A percentile compares a stretch with the other conserved stretches of the same genome.
phyloP scores from a whole-genome alignment of 345 rosid species.

The Litchi chinensis region DNA sequence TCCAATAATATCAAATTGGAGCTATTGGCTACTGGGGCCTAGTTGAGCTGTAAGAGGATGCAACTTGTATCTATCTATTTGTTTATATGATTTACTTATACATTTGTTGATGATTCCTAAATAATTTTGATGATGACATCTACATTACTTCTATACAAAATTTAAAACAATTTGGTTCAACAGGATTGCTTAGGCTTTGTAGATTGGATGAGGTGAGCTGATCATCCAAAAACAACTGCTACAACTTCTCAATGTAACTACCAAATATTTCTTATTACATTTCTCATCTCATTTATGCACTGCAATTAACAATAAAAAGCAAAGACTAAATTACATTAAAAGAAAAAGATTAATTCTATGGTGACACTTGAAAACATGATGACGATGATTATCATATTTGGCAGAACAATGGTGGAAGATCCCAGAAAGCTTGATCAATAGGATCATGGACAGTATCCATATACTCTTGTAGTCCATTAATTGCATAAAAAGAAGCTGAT shows the following conservation, averaged over 20 bases:
- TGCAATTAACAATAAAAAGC: background rate
- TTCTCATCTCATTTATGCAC: background rate
- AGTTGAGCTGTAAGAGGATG: conserved; percentile 3
- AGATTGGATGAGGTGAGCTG: conserved; percentile 13
- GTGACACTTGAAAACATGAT: background rate
- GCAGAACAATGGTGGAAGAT: conserved; percentile 58
- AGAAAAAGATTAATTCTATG: background rate
- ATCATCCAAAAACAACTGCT: conserved; percentile 4
- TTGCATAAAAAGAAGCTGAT: conserved; percentile 70
- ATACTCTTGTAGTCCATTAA: conserved; percentile 69
- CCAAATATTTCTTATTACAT: background rate
- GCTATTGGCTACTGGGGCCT: conserved; percentile 1
- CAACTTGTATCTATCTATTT: background rate
- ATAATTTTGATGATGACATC: conserved; percentile 8
- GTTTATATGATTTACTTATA: background rate
- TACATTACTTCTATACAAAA: background rate
- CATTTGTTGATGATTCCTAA: background rate
- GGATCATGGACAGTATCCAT: conserved; percentile 55
- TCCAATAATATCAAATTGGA: background rate
- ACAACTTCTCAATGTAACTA: no score
- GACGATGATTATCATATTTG: conserved; percentile 9
- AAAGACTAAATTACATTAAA: background rate
- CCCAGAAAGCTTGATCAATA: conserved; percentile 58
- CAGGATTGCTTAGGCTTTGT: conserved; percentile 19
- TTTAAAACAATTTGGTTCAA: conserved; percentile 11